Conservation (phyloP, 768 basidiomycete species). For the Xerocomus brunneocitrinus region DNA sequence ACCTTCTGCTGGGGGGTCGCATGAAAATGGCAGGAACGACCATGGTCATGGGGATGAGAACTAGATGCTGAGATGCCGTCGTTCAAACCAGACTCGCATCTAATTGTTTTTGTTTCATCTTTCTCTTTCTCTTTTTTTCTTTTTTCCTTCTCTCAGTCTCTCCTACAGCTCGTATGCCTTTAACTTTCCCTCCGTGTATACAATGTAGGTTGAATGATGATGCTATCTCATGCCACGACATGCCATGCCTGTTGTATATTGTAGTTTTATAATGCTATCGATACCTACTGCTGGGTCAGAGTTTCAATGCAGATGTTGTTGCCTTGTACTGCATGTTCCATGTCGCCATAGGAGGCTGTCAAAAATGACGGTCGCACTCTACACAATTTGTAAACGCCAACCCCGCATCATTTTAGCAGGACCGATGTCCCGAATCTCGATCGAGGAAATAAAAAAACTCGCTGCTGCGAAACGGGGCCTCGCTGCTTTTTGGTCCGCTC, state of each 20-base stretch:
- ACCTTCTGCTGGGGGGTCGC: conserved; percentile 31
- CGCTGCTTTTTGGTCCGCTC: conserved; percentile 26
- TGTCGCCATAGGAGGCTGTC: not conserved
- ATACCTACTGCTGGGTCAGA: conserved; percentile 27
- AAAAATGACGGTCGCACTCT: not conserved
- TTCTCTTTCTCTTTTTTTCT: conserved; percentile 1
- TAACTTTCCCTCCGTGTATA: conserved; percentile 18
- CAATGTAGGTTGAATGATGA: conserved; percentile 26
- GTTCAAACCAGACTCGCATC: conserved; percentile 14
- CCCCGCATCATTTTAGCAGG: conserved; percentile 23
- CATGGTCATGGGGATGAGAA: conserved; percentile 30
- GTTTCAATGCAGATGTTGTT: conserved; percentile 20
- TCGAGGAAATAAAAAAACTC: conserved; percentile 17
- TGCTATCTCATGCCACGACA: conserved; percentile 1
- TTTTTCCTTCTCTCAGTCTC: conserved; percentile 8
- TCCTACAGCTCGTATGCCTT: conserved; percentile 15
- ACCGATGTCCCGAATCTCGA: conserved; percentile 28
- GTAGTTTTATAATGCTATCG: conserved; percentile 25
- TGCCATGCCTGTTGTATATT: conserved; percentile 25
- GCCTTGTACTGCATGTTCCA: conserved; percentile 2
- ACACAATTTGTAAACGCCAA: conserved; percentile 12
- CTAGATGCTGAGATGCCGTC: conserved; percentile 20
- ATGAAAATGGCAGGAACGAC: conserved; percentile 27
- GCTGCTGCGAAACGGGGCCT: conserved; percentile 28
- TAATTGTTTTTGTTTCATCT: conserved; percentile 7